Percentiles rank a stretch among this genome's conserved stretches.
These are phyloP conservation scores for Pseudoturritis turrita DNA, from an alignment of 345 rosid genomes.

Conservation along the genomic window DNA sequence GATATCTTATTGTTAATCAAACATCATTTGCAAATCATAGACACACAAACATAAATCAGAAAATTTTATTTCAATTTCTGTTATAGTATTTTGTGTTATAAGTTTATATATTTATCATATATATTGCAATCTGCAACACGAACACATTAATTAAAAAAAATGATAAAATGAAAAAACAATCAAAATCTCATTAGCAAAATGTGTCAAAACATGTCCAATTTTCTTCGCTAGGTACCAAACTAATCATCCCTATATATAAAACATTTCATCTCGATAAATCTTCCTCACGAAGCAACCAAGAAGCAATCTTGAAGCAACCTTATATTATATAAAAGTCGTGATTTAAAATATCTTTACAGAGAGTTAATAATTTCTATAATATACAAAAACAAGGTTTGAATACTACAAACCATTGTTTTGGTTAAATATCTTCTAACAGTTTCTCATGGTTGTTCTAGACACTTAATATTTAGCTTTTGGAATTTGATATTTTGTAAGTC, in stretches of 20 bases:
- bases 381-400: not conserved
- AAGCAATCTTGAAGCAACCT: not conserved
- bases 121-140: too few species aligned
- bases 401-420: not conserved
- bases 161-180: not conserved
- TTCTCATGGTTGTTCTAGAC: too few species aligned
- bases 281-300: conserved; percentile 1
- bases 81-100: not conserved
- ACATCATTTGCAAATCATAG: not conserved
- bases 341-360: not conserved
- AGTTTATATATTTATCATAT: too few species aligned
- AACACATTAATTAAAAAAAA: too few species aligned
- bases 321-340: not conserved
- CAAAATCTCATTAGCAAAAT: not conserved
- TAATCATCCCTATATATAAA: not conserved
- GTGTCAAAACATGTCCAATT: not conserved
- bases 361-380: not conserved
- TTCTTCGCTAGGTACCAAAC: conserved; percentile 1
- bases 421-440: too few species aligned
- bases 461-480: too few species aligned
- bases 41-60: not conserved
- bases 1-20: not conserved
- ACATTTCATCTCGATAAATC: not conserved
- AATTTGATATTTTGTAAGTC: too few species aligned
- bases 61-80: not conserved